Percentiles rank a stretch among this genome's conserved stretches.
Conservation (phyloP, 2,329 filamentous ascomycete species). For the Blastomyces percursus region DNA sequence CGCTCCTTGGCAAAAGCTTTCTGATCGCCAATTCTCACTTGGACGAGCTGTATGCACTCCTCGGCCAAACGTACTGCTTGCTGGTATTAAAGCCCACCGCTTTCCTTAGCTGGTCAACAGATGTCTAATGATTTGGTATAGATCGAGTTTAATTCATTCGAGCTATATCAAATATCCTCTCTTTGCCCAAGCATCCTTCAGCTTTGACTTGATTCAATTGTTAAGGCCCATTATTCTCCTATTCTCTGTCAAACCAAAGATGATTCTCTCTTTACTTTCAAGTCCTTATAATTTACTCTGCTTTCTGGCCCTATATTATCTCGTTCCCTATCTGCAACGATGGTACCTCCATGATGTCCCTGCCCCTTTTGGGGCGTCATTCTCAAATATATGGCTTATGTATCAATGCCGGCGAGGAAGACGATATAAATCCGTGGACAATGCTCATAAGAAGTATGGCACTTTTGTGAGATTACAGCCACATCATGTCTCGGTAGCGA, state of each 20-base stretch:
- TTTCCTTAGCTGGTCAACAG: background rate
- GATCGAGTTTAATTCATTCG: too few species aligned
- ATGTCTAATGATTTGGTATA: too few species aligned
- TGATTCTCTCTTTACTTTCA: constrained; percentile 24
- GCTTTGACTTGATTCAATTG: too few species aligned
- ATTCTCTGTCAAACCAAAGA: constrained; percentile 9
- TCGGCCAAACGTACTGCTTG: background rate
- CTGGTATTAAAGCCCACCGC: background rate
- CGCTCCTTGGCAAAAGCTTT: background rate
- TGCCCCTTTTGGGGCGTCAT: constrained; percentile 46
- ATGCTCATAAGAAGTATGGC: constrained; percentile 63
- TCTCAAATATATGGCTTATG: constrained; percentile 74
- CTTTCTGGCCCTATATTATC: constrained; percentile 43
- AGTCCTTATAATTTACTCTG: constrained; percentile 37
- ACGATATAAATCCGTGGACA: constrained; percentile 55
- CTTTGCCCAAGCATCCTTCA: too few species aligned
- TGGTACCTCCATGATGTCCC: constrained; percentile 42
- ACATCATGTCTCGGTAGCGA: constrained; percentile 72
- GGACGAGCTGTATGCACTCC: background rate
- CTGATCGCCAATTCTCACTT: background rate
- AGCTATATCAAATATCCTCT: too few species aligned
- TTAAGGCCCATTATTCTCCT: too few species aligned
- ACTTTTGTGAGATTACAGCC: constrained; percentile 76
- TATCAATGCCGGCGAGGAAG: constrained; percentile 53
- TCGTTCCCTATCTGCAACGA: constrained; percentile 45